Conservation (phyloP, 495 filamentous ascomycete genomes). For the Penicillium manginii region DNA sequence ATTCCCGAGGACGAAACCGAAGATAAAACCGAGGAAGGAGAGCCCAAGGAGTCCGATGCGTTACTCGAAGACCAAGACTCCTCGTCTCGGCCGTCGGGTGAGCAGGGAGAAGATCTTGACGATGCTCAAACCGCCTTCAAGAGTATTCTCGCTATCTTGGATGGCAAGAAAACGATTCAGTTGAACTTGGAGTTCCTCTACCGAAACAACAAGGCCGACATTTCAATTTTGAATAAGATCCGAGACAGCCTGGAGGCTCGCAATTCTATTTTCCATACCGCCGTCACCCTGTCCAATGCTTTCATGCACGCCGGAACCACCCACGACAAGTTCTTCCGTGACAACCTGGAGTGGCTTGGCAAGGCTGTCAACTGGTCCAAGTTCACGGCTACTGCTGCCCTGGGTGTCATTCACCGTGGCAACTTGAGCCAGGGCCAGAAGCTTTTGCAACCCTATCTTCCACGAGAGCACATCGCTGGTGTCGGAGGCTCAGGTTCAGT, state of each 20-base stretch:
- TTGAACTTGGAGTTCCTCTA: conserved; percentile 95
- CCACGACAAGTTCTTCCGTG: conserved; percentile 94
- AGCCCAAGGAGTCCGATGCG: conserved; percentile 57
- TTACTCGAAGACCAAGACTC: conserved; percentile 51
- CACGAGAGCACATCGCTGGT: conserved; percentile 63
- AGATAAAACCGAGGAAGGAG: conserved; percentile 49
- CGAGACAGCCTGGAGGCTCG: conserved; percentile 92
- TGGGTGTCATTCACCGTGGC: conserved; percentile 95
- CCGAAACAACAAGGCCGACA: conserved; percentile 86
- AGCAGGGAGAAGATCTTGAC: conserved; percentile 45
- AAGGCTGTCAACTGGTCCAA: conserved; percentile 99
- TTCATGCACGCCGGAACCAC: conserved; percentile 99
- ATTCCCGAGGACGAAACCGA: conserved; percentile 47
- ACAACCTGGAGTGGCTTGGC: conserved; percentile 96
- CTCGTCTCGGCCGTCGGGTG: conserved; percentile 43
- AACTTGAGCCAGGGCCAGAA: conserved; percentile 92
- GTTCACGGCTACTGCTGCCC: conserved; percentile 94
- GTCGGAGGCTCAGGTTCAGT: conserved; percentile 75
- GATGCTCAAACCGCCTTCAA: conserved; percentile 66
- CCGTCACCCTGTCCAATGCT: conserved; percentile 94
- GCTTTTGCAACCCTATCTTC: conserved; percentile 92
- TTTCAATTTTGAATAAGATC: conserved; percentile 91
- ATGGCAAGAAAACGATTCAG: conserved; percentile 88
- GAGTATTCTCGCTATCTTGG: conserved; percentile 82
- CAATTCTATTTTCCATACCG: conserved; percentile 98